These are phyloP conservation scores for Ophiostoma novo-ulmi DNA, from an alignment of 2,329 filamentous ascomycete genomes.

Conservation along the genomic window DNA sequence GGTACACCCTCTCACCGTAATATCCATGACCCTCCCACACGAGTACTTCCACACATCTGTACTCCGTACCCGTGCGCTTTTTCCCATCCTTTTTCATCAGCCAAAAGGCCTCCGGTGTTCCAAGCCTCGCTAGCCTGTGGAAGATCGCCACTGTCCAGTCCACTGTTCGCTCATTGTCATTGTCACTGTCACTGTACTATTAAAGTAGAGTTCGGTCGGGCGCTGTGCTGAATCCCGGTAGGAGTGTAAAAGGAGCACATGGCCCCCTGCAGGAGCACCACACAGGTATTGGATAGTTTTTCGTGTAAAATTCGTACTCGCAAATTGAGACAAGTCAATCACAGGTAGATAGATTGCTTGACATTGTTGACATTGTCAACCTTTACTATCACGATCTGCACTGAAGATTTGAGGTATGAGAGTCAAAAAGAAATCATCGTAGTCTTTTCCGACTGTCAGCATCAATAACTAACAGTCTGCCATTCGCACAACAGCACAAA, in stretches of 20 bases:
- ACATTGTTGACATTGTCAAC: no score
- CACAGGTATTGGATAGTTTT: neutral
- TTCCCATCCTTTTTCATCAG: neutral
- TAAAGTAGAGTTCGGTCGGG: neutral
- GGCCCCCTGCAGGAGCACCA: no score
- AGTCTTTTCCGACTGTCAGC: neutral
- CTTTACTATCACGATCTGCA: neutral
- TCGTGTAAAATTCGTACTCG: neutral
- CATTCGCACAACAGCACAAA: no score
- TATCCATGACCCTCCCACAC: neutral
- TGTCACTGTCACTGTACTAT: neutral
- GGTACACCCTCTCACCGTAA: neutral
- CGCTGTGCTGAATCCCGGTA: neutral
- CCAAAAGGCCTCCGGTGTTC: constrained; percentile 1
- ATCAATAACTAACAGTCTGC: neutral
- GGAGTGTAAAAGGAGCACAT: neutral
- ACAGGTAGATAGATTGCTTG: no score
- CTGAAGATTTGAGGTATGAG: neutral
- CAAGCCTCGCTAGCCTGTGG: neutral
- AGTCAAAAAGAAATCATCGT: neutral
- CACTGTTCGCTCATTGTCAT: no score
- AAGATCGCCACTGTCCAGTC: neutral
- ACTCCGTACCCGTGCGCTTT: constrained; percentile 1
- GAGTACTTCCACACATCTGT: constrained; percentile 5
- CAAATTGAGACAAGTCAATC: neutral